phyloP scores from a whole-genome alignment of 2,329 filamentous ascomycete genomes.

The Zasmidium angulare region DNA sequence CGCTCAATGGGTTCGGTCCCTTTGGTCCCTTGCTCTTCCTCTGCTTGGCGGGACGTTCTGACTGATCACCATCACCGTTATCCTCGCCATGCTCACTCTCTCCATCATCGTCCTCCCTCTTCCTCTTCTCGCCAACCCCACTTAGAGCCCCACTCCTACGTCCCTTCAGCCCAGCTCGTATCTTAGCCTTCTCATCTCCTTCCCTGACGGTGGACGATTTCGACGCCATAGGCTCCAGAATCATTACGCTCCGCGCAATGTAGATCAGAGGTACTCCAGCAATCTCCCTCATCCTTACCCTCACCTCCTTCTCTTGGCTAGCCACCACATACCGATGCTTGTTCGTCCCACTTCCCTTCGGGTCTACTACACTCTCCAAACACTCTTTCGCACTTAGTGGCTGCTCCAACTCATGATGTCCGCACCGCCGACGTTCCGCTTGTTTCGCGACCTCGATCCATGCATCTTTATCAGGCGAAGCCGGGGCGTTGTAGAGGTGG shows the following conservation, averaged over 20 bases:
- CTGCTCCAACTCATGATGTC: constrained; percentile 72
- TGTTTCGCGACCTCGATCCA: constrained; percentile 74
- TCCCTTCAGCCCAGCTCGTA: constrained; percentile 63
- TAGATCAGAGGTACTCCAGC: constrained; percentile 75
- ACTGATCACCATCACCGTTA: constrained; percentile 15
- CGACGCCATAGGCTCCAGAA: constrained; percentile 73
- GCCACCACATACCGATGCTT: constrained; percentile 79
- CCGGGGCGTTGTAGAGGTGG: constrained; percentile 63
- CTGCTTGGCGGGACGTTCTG: constrained; percentile 52
- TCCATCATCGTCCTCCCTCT: constrained; percentile 29
- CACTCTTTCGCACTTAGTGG: constrained; percentile 71
- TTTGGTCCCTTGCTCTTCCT: constrained; percentile 62
- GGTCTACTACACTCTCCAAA: constrained; percentile 72
- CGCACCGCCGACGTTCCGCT: constrained; percentile 73
- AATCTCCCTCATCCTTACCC: constrained; percentile 64
- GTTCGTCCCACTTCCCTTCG: constrained; percentile 69
- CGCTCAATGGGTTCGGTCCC: constrained; percentile 68
- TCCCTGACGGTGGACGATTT: constrained; percentile 63
- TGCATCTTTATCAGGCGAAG: constrained; percentile 43
- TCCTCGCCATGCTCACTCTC: constrained; percentile 26
- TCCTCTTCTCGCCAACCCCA: constrained; percentile 31
- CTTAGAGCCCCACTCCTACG: constrained; percentile 20
- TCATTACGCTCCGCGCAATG: constrained; percentile 76
- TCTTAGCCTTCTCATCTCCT: constrained; percentile 71
- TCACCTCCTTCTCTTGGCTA: constrained; percentile 66